Evolutionary conservation across 2,329 filamentous ascomycete species (phyloP).

Genomic region (Magnaporthiopsis rhizophila): DNA sequence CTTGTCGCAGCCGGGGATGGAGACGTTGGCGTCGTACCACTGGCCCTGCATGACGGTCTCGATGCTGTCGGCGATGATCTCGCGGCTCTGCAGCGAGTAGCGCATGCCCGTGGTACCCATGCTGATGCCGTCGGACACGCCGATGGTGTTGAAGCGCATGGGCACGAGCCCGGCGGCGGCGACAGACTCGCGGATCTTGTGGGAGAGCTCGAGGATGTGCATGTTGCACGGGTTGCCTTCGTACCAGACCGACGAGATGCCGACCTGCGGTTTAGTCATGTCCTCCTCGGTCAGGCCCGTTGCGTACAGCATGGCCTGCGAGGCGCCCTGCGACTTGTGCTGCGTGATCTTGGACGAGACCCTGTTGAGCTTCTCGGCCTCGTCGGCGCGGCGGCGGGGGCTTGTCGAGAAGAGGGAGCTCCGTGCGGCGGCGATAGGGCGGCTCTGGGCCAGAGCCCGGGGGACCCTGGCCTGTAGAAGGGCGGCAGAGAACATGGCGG

Average conservation of each 20-base stretch:
- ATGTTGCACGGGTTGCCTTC: conserved; percentile 98
- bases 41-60: conserved; percentile 91
- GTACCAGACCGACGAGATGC: conserved; percentile 97
- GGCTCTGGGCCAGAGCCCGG: conserved; percentile 12
- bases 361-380: conserved; percentile 61
- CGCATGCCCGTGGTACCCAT: conserved; percentile 96
- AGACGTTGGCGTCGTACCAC: conserved; percentile 86
- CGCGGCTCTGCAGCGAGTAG: conserved; percentile 76
- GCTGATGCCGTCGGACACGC: conserved; percentile 93
- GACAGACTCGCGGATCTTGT: conserved; percentile 58
- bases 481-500: conserved; percentile 13
- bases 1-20: conserved; percentile 92
- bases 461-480: conserved; percentile 16
- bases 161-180: conserved; percentile 70
- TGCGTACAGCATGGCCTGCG: conserved; percentile 97
- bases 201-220: conserved; percentile 87
- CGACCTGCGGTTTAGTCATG: conserved; percentile 94
- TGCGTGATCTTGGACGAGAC: conserved; percentile 82
- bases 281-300: conserved; percentile 80
- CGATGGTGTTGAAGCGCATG: conserved; percentile 98
- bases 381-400: conserved; percentile 36
- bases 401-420: conserved; percentile 44
- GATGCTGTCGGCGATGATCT: conserved; percentile 90
- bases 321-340: conserved; percentile 95
- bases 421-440: conserved; percentile 10